A percentile compares a stretch with the other conserved stretches of the same genome.
Evolutionary conservation across 768 basidiomycete species (phyloP).

Genomic region (Tricholoma matsutake): DNA sequence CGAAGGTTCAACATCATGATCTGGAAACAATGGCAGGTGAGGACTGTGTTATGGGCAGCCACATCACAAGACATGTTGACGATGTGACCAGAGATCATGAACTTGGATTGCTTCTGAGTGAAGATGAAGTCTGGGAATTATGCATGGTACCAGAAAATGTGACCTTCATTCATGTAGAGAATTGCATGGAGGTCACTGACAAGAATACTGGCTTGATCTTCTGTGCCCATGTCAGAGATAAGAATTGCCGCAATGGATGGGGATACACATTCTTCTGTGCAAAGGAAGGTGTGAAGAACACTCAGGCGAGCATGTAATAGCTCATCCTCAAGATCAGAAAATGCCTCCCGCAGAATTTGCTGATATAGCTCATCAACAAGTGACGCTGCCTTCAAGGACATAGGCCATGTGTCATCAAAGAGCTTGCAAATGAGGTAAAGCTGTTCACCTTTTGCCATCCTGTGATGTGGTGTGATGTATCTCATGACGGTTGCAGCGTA

Average conservation of each 20-base stretch:
- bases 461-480: too few species aligned
- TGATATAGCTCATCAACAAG: too few species aligned
- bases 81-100: slow-evolving; percentile 11
- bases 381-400: too few species aligned
- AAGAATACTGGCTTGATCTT: slow-evolving; percentile 6
- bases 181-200: slow-evolving; percentile 15
- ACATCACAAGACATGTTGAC: slow-evolving; percentile 11
- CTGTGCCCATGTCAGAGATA: slow-evolving; percentile 1
- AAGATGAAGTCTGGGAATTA: slow-evolving; percentile 23
- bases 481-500: too few species aligned
- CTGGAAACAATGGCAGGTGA: slow-evolving; percentile 15
- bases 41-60: slow-evolving; percentile 8
- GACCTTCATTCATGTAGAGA: slow-evolving; percentile 15
- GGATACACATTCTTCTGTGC: slow-evolving; percentile 15
- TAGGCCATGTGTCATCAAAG: too few species aligned
- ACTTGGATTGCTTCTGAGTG: too few species aligned
- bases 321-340: slow-evolving; percentile 9
- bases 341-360: too few species aligned
- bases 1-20: slow-evolving; percentile 14
- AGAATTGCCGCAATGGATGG: slow-evolving; percentile 9
- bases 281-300: slow-evolving; percentile 22
- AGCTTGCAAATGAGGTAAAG: too few species aligned
- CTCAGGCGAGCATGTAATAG: slow-evolving; percentile 4
- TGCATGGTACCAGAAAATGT: slow-evolving; percentile 19
- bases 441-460: too few species aligned